Percentiles rank a stretch among this genome's conserved stretches.
These are phyloP conservation scores for Cyanidium caldarium DNA, from an alignment of 23 red algal genomes.

Conservation along the genomic window DNA sequence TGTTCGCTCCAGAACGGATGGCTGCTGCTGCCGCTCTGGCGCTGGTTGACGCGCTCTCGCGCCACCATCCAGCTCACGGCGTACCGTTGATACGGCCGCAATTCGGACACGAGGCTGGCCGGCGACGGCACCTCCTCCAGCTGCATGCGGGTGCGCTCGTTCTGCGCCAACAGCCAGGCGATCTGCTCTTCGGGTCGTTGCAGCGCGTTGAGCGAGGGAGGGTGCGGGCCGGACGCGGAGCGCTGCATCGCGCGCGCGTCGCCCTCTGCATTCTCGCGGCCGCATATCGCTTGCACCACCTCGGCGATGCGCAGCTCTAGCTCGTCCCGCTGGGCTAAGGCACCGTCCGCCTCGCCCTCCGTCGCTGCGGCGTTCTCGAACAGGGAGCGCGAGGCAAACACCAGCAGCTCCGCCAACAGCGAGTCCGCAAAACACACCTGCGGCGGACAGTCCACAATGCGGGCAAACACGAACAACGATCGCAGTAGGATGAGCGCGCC, in stretches of 20 bases:
- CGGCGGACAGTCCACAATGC: background rate
- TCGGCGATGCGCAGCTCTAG: background rate
- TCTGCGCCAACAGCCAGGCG: background rate
- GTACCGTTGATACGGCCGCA: background rate
- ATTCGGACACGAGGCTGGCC: background rate
- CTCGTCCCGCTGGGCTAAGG: background rate
- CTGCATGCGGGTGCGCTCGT: background rate
- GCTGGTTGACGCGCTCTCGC: background rate
- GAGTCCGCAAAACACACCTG: background rate
- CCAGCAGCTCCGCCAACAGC: background rate
- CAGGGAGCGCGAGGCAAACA: background rate
- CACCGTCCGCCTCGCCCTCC: background rate
- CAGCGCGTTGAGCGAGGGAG: background rate
- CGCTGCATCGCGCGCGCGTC: background rate
- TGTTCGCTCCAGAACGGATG: background rate
- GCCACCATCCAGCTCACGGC: slow-evolving; percentile 1
- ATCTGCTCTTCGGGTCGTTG: background rate
- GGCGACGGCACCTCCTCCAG: background rate
- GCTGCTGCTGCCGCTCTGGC: background rate
- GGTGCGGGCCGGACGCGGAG: background rate
- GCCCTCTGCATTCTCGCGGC: background rate
- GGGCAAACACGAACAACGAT: background rate
- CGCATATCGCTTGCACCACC: background rate
- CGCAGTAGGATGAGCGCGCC: background rate
- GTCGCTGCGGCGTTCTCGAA: background rate